These are phyloP conservation scores for Hericium erinaceus DNA, from an alignment of 768 basidiomycete species.

Conservation along the genomic window DNA sequence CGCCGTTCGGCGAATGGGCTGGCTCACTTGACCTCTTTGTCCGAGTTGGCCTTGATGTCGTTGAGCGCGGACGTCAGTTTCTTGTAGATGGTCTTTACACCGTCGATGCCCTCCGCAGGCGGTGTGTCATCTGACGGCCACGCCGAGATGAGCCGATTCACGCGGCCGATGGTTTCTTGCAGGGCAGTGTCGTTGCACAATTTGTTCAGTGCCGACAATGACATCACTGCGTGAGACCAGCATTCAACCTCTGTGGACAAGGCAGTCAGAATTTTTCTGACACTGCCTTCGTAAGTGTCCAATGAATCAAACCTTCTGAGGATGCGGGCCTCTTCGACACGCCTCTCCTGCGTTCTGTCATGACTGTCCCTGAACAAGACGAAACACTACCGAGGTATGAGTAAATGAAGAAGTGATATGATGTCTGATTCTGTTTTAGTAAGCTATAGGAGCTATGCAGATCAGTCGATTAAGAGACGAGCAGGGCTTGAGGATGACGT, in stretches of 20 bases:
- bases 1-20: too few relatives aligned
- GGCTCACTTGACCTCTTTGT: conserved; percentile 54
- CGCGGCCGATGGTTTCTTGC: conserved; percentile 55
- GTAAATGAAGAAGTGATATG: too few relatives aligned
- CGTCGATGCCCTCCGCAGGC: conserved; percentile 58
- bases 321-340: conserved; percentile 55
- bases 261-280: conserved; percentile 1
- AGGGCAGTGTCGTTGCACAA: conserved; percentile 42
- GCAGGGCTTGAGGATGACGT: too few relatives aligned
- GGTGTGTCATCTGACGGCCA: conserved; percentile 68
- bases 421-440: too few relatives aligned
- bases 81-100: conserved; percentile 52
- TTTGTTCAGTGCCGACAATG: conserved; percentile 45
- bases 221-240: conserved; percentile 62
- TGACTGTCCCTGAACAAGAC: not conserved
- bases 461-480: too few relatives aligned
- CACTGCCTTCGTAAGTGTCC: conserved; percentile 3
- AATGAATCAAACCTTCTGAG: conserved; percentile 53
- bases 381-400: too few relatives aligned
- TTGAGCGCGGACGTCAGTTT: conserved; percentile 52
- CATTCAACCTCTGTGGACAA: conserved; percentile 53
- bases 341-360: conserved; percentile 62
- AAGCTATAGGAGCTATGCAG: too few relatives aligned
- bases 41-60: conserved; percentile 49
- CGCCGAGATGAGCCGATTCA: conserved; percentile 60